Conservation (phyloP, 225 moss, liverwort and hornwort genomes). For the Pseudisothecium myosuroides region DNA sequence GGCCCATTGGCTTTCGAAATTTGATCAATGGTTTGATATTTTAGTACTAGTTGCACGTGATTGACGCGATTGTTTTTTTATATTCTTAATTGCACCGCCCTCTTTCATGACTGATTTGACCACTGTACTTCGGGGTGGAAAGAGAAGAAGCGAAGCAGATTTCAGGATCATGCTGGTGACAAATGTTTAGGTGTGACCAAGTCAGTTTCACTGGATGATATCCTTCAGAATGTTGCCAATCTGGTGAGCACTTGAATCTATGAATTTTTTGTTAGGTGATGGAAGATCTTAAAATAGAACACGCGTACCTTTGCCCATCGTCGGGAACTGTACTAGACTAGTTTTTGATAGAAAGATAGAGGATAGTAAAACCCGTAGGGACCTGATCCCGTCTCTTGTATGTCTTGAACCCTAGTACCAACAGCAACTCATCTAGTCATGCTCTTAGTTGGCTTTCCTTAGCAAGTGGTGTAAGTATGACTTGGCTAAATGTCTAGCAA, state of each 20-base stretch:
- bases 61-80: background rate
- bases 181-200: background rate
- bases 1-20: background rate
- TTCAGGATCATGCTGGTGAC: background rate
- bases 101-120: background rate
- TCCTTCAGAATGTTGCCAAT: slow-evolving; percentile 5
- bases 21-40: background rate
- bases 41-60: background rate
- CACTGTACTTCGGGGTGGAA: background rate
- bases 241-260: slow-evolving; percentile 5
- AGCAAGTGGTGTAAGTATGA: background rate
- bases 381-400: background rate
- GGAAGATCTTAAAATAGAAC: background rate
- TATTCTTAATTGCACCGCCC: background rate
- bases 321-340: background rate
- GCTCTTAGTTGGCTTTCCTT: background rate
- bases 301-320: background rate
- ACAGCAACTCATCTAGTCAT: background rate
- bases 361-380: background rate
- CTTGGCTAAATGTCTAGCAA: background rate
- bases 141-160: slow-evolving; percentile 23
- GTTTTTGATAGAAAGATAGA: background rate
- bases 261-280: background rate
- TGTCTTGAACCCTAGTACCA: background rate
- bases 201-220: background rate